These are phyloP conservation scores for Emericellopsis cladophorae DNA, from an alignment of 2,329 filamentous ascomycete species.

Conservation along the genomic window DNA sequence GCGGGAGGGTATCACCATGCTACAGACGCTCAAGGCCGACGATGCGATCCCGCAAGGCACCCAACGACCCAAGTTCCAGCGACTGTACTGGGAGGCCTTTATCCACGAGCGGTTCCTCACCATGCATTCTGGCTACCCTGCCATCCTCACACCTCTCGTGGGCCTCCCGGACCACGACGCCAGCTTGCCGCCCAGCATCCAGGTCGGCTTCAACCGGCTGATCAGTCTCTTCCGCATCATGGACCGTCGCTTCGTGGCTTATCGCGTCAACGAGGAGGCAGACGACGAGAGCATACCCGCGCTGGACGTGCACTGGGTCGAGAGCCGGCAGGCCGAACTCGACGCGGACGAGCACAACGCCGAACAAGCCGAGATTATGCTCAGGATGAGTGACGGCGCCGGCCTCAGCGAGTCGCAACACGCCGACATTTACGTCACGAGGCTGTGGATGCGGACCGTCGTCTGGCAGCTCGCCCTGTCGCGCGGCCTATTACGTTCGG, in stretches of 20 bases:
- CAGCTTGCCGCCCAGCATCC: conserved; percentile 18
- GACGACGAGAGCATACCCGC: conserved; percentile 7
- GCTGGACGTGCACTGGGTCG: conserved; percentile 23
- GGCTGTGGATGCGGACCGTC: conserved; percentile 26
- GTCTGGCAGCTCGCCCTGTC: conserved; percentile 28
- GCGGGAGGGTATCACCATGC: conserved; percentile 32
- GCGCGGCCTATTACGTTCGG: conserved; percentile 21
- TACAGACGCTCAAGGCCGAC: conserved; percentile 16
- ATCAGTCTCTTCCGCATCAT: conserved; percentile 23
- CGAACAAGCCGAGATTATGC: conserved; percentile 11
- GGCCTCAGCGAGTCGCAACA: conserved; percentile 23
- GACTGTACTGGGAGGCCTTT: conserved; percentile 42
- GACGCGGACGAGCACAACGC: conserved; percentile 21
- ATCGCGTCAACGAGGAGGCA: conserved; percentile 19
- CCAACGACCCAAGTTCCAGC: conserved; percentile 15
- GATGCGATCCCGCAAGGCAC: not conserved
- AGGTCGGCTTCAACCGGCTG: conserved; percentile 23
- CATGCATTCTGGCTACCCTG: conserved; percentile 32
- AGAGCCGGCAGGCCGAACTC: conserved; percentile 24
- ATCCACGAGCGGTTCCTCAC: conserved; percentile 44
- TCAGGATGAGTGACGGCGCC: conserved; percentile 11
- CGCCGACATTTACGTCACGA: conserved; percentile 25
- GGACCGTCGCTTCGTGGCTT: conserved; percentile 21
- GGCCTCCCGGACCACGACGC: conserved; percentile 17
- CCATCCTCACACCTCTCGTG: conserved; percentile 18